Base-by-base conservation (phyloP, 345 rosid genomes). In the Aurinia saxatilis region DNA sequence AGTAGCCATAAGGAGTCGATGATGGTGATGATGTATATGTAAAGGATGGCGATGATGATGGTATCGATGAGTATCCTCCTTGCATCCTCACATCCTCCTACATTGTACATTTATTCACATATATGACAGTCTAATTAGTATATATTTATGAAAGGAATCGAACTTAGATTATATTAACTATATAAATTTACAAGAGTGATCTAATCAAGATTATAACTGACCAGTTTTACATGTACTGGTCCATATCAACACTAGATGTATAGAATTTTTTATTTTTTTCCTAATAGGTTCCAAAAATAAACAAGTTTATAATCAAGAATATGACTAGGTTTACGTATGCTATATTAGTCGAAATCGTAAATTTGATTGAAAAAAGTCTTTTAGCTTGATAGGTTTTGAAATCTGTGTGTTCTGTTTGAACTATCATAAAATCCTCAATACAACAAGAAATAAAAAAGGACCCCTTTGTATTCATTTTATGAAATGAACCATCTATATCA, bases 71-170 rank as follows among this genome's bases (percentile, higher is more conserved):
- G 78, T 80, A 86, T 58, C 73, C 78, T 44, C 85, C 53, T 68
- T 86, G 91, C 40, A 73, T 65, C 76, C 80, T 79, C 62, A 74
- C 54, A 57, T 91, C 92, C 71, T 92, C 93, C 98, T 92, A 87
- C 82, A 76, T 40, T 54, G n/a, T 21, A 68, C 46, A 46, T 16
- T 33, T 13, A n/a, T n/a, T n/a, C n/a, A n/a, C 30, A 58, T 5
- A 57, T 10, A 47, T 33, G 42, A 27, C 3, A 40, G 17, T 18
- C 10, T 54, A 33, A 9, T 23, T 14, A 25, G 57, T 44, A 65
- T 37, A 19, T 48, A 29, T 50, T 19, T 37, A 14, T 39, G 18
- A 34, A 19, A 5, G 12, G 6, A 33, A 10, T 60, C 30, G 47
- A n/a, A 51, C 35, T 36, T 54, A 55, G 3, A 57, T 30, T 47